Conservation (phyloP, 148 eudicot genomes). For the Silene uniflora region DNA sequence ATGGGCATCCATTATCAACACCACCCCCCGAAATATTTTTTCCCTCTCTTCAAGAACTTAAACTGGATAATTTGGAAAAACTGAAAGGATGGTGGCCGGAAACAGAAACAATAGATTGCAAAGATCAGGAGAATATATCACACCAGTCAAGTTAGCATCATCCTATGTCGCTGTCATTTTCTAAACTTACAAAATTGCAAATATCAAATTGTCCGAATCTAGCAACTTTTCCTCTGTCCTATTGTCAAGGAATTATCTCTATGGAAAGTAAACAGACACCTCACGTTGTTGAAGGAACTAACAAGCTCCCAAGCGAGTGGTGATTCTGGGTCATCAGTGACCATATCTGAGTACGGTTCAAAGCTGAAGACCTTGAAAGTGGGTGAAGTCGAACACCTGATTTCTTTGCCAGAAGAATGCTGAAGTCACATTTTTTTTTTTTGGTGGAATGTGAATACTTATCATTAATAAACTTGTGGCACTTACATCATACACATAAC, state of each 20-base stretch:
- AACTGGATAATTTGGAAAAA: not conserved
- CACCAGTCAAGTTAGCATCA: not conserved
- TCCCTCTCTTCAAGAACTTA: conserved; percentile 29
- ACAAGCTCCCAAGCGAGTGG: not conserved
- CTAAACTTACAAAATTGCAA: not conserved
- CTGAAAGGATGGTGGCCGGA: conserved; percentile 34
- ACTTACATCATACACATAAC: too few relatives aligned
- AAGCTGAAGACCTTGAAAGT: conserved; percentile 12
- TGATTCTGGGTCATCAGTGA: not conserved
- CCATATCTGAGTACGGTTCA: not conserved
- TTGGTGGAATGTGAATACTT: too few relatives aligned
- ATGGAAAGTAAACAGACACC: not conserved
- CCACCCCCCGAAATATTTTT: conserved; percentile 19
- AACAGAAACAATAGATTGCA: not conserved
- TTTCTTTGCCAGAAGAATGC: conserved; percentile 11
- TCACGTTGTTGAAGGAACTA: conserved; percentile 5
- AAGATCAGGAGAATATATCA: not conserved
- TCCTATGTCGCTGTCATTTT: conserved; percentile 13
- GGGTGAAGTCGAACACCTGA: conserved; percentile 6
- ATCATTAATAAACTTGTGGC: too few relatives aligned
- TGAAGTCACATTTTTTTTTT: conserved; percentile 8
- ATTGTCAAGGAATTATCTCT: conserved; percentile 8
- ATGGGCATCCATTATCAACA: not conserved
- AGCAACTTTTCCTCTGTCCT: conserved; percentile 11
- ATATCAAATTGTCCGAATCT: conserved; percentile 6